Evolutionary conservation across 805 yeast species (phyloP).

Genomic region (Zygosaccharomyces bailii): DNA sequence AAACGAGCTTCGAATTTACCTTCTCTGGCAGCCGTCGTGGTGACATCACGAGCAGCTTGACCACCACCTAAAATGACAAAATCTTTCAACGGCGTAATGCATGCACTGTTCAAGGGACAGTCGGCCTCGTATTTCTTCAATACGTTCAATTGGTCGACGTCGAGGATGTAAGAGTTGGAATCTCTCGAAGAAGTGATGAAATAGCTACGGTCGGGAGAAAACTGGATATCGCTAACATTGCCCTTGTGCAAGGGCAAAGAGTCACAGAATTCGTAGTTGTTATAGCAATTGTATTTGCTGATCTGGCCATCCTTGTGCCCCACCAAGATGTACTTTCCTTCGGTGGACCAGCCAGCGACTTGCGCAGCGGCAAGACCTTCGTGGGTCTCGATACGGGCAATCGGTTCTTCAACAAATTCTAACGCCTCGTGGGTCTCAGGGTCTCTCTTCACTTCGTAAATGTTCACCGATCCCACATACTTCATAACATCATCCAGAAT

Average conservation of each 20-base stretch:
- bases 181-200: constrained; percentile 93
- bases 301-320: constrained; percentile 87
- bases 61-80: constrained; percentile 97
- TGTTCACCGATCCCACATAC: constrained; percentile 66
- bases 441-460: constrained; percentile 59
- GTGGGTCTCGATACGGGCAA: constrained; percentile 55
- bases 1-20: constrained; percentile 97
- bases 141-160: constrained; percentile 68
- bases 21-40: constrained; percentile 89
- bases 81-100: constrained; percentile 89
- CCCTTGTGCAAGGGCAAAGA: constrained; percentile 68
- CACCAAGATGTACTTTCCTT: constrained; percentile 68
- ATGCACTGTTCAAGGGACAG: constrained; percentile 93
- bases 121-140: constrained; percentile 79
- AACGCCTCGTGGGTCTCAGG: constrained; percentile 24
- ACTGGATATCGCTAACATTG: constrained; percentile 83
- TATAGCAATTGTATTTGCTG: constrained; percentile 66
- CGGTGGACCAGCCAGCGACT: constrained; percentile 85
- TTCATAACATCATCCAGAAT: constrained; percentile 94
- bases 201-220: constrained; percentile 80
- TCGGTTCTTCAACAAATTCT: constrained; percentile 50
- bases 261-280: constrained; percentile 61
- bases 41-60: constrained; percentile 97
- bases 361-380: constrained; percentile 61
- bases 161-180: constrained; percentile 73